Conservation (phyloP, 805 yeast species). For the Dipodascus albidus region DNA sequence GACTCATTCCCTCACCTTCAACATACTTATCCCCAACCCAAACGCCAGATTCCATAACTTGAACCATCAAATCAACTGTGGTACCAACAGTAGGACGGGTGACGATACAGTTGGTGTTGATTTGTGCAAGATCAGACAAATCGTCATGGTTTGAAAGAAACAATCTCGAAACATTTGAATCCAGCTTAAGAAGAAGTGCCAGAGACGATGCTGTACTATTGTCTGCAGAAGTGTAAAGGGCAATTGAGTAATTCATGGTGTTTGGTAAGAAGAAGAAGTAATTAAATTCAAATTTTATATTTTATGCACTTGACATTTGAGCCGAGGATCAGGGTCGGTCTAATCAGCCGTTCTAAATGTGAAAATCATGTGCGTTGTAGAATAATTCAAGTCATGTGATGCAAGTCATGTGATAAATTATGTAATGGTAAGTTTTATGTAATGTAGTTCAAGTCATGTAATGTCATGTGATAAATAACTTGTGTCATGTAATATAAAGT, state of each 20-base stretch:
- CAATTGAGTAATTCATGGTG: background rate
- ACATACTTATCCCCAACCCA: background rate
- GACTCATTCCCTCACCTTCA: background rate
- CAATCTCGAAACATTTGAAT: background rate
- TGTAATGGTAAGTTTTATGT: too few species aligned
- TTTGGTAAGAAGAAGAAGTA: background rate
- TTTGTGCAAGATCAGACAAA: background rate
- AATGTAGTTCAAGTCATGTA: too few species aligned
- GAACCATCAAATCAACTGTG: background rate
- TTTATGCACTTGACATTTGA: too few species aligned
- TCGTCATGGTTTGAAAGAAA: background rate
- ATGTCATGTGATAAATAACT: too few species aligned
- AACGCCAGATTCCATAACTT: background rate
- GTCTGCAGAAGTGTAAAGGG: background rate
- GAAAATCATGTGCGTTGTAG: too few species aligned
- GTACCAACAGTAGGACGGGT: background rate
- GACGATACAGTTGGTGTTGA: background rate
- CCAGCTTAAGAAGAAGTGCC: background rate
- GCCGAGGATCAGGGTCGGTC: too few species aligned
- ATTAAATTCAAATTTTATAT: too few species aligned
- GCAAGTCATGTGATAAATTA: too few species aligned
- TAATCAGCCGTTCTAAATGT: too few species aligned
- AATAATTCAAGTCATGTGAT: too few species aligned
- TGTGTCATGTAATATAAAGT: too few species aligned
- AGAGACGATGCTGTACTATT: background rate